Evolutionary conservation across 2,329 filamentous ascomycete species (phyloP).

Genomic region (Amylocarpus encephaloides): DNA sequence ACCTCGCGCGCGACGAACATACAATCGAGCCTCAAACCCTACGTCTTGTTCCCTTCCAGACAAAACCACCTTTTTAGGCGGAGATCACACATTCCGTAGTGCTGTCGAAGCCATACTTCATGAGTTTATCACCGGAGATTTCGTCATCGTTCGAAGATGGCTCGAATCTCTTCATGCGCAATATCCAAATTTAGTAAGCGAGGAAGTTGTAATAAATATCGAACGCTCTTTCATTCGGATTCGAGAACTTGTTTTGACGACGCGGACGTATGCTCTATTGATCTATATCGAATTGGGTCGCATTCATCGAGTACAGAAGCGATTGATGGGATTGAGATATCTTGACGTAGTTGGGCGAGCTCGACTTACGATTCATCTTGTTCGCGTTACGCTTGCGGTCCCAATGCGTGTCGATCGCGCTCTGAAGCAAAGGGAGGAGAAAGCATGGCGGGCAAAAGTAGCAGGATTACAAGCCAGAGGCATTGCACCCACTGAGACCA

Average conservation of each 20-base stretch:
- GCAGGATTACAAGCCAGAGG: conserved; percentile 33
- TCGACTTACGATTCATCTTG: conserved; percentile 34
- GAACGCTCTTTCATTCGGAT: conserved; percentile 34
- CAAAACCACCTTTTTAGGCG: conserved; percentile 33
- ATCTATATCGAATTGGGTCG: conserved; percentile 36
- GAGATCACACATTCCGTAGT: conserved; percentile 34
- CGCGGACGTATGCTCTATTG: conserved; percentile 34
- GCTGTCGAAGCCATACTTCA: conserved; percentile 35
- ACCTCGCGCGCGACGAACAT: conserved; percentile 33
- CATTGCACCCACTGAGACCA: conserved; percentile 25
- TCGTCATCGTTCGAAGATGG: conserved; percentile 32
- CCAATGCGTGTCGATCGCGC: conserved; percentile 37
- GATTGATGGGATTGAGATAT: conserved; percentile 34
- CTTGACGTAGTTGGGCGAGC: conserved; percentile 34
- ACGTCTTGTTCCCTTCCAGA: conserved; percentile 26
- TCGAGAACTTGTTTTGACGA: conserved; percentile 34
- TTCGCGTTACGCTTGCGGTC: conserved; percentile 35
- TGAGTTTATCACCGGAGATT: conserved; percentile 37
- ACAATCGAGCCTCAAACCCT: conserved; percentile 32
- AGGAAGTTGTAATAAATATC: conserved; percentile 33
- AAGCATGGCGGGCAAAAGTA: conserved; percentile 33
- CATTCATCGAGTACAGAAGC: conserved; percentile 35
- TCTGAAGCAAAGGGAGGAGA: conserved; percentile 33
- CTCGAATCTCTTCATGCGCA: conserved; percentile 32
- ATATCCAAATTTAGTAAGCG: conserved; percentile 34